A percentile compares a stretch with the other conserved stretches of the same genome.
Evolutionary conservation across 139 green algal species (phyloP).

Genomic region (Chlamydomonas applanata): DNA sequence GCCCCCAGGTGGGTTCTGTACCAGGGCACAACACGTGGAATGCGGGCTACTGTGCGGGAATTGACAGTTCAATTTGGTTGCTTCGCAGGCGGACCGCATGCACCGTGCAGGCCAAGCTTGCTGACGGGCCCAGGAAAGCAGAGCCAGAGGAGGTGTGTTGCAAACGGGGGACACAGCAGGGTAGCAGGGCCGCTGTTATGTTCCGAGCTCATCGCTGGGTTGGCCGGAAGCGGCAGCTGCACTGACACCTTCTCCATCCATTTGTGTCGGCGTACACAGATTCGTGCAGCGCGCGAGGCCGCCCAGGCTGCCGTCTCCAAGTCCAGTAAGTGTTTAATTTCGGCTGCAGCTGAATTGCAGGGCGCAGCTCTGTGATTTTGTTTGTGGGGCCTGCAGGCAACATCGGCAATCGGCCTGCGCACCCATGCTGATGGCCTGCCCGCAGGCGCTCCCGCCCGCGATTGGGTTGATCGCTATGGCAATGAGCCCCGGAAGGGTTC

Average conservation of each 20-base stretch:
- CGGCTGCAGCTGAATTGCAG: not conserved
- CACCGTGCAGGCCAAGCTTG: not conserved
- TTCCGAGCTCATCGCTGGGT: not conserved
- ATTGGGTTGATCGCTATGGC: conserved; percentile 84
- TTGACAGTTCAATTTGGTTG: too few species aligned
- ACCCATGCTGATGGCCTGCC: not conserved
- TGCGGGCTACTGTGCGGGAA: too few species aligned
- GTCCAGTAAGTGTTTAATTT: conserved; percentile 4
- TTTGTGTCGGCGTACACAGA: conserved; percentile 3
- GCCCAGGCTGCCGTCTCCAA: conserved; percentile 1
- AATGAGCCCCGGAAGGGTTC: conserved; percentile 87
- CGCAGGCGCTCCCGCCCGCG: conserved; percentile 3
- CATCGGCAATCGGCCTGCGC: too few species aligned
- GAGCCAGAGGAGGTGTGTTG: not conserved
- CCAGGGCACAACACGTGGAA: too few species aligned
- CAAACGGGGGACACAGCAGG: too few species aligned
- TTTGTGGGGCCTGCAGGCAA: not conserved
- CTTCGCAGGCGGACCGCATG: too few species aligned
- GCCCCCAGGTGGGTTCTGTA: too few species aligned
- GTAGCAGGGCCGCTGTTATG: not conserved
- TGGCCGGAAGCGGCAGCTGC: not conserved
- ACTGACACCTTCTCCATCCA: not conserved
- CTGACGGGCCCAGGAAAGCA: not conserved
- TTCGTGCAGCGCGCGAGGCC: not conserved
- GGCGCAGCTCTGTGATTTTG: not conserved